phyloP scores from a whole-genome alignment of 768 basidiomycete species.

The Trametes coccinea region DNA sequence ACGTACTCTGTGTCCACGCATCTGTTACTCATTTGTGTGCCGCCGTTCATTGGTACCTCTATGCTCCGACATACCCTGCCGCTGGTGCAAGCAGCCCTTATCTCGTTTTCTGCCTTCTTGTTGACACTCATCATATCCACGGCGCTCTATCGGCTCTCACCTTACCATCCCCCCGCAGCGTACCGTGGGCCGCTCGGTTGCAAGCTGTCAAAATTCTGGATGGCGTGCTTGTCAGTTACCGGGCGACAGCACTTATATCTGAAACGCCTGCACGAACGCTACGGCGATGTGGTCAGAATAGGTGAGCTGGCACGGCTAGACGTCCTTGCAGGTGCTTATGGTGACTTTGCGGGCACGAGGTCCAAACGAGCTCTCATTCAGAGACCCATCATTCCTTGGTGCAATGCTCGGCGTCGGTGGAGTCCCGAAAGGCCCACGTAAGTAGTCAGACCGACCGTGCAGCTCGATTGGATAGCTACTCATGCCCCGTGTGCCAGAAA shows the following conservation, averaged over 20 bases:
- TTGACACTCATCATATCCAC: not conserved
- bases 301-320: conserved; percentile 27
- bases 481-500: not conserved
- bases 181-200: conserved; percentile 28
- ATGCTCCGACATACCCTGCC: not conserved
- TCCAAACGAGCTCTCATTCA: conserved; percentile 47
- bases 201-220: conserved; percentile 33
- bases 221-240: conserved; percentile 20
- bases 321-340: not conserved
- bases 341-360: conserved; percentile 29
- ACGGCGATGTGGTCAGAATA: conserved; percentile 39
- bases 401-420: conserved; percentile 34
- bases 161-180: conserved; percentile 17
- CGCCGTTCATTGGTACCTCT: not conserved
- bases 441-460: conserved; percentile 9
- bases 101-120: not conserved
- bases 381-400: conserved; percentile 34
- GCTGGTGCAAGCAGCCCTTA: not conserved
- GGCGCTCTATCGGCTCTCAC: conserved; percentile 17
- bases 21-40: not conserved
- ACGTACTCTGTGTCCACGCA: not conserved
- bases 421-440: conserved; percentile 44
- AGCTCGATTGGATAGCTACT: not conserved
- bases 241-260: conserved; percentile 34
- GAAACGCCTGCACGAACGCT: conserved; percentile 37